Base-by-base conservation (phyloP, 768 basidiomycete genomes). In the Agrocybe pediades region DNA sequence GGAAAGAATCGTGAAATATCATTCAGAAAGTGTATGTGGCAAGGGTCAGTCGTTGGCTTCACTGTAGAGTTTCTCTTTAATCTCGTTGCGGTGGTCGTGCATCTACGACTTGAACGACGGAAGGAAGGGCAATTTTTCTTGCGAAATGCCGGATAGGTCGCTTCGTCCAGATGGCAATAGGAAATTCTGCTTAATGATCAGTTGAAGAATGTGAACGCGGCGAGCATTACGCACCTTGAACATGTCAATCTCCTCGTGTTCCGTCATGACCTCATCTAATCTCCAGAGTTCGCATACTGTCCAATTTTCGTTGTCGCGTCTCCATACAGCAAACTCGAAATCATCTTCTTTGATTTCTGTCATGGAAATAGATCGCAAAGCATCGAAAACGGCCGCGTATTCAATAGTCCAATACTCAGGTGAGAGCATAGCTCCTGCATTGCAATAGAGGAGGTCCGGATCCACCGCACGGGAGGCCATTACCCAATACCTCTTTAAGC, bases 271-370 rank as follows among this genome's bases (percentile, higher is more conserved):
- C 20, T 65, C 65, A 42, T 70, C 68, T 57, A 66, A 62, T 29
- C 61, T 61, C 68, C 68, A 69, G 6, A 71, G 60, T 51, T 71
- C 66, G 44, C 62, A 67, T 16, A 60, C 58, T 41, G 49, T 55
- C 71, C 71, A 73, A 15, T 46, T 46, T n/a, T 60, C 65, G 25
- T 56, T 30, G 9, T 62, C 54, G 42, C 64, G 62, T 41, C 62
- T 66, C 66, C 66, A 71, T 23, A 70, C 46, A 5, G 69, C 53
- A 42, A 71, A 71, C 49, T 73, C 71, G 9, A 73, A 54, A 27
- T 62, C 59, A 9, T 67, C 65, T 25, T 67, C 65, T 7, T 49
- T 25, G 33, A 71, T 56, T 40, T 65, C 57, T 9, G 62, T 62
- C n/a, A 45, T 55, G 3, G 60, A 54, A 23, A 73, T 66, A 9